phyloP scores from a whole-genome alignment of 805 yeast species.

The Candida succiphila region DNA sequence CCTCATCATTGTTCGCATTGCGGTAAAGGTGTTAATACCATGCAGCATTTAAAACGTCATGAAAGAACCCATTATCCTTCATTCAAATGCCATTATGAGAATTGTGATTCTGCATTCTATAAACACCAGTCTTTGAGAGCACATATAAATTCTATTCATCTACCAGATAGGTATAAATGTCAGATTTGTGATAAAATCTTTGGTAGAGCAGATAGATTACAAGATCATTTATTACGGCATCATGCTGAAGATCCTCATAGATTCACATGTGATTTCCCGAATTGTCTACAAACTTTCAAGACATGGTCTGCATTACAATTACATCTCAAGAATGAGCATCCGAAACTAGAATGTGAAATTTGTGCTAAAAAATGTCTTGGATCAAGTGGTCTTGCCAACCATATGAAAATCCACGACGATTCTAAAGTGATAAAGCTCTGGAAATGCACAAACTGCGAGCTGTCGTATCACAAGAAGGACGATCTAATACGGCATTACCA shows the following conservation, averaged over 20 bases:
- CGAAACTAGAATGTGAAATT: slow-evolving; percentile 48
- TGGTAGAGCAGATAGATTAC: slow-evolving; percentile 53
- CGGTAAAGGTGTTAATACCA: slow-evolving; percentile 71
- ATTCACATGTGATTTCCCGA: slow-evolving; percentile 52
- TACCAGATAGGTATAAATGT: slow-evolving; percentile 42
- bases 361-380: slow-evolving; percentile 75
- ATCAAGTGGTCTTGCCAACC: slow-evolving; percentile 56
- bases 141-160: slow-evolving; percentile 60
- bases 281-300: slow-evolving; percentile 49
- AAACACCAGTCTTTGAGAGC: slow-evolving; percentile 69
- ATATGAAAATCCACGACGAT: slow-evolving; percentile 63
- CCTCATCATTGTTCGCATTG: slow-evolving; percentile 70
- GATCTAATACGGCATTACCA: slow-evolving; percentile 50
- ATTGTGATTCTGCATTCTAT: slow-evolving; percentile 59
- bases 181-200: slow-evolving; percentile 55
- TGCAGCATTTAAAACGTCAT: slow-evolving; percentile 78
- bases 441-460: slow-evolving; percentile 51
- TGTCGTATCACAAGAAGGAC: slow-evolving; percentile 43
- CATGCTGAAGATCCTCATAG: slow-evolving; percentile 45
- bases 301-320: slow-evolving; percentile 67
- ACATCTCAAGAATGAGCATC: slow-evolving; percentile 68
- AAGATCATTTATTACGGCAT: slow-evolving; percentile 53
- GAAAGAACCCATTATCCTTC: slow-evolving; percentile 70
- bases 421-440: slow-evolving; percentile 43
- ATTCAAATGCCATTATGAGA: slow-evolving; percentile 48